These are phyloP conservation scores for Aureobasidium pullulans DNA, from an alignment of 2,329 filamentous ascomycete genomes.

Conservation along the genomic window DNA sequence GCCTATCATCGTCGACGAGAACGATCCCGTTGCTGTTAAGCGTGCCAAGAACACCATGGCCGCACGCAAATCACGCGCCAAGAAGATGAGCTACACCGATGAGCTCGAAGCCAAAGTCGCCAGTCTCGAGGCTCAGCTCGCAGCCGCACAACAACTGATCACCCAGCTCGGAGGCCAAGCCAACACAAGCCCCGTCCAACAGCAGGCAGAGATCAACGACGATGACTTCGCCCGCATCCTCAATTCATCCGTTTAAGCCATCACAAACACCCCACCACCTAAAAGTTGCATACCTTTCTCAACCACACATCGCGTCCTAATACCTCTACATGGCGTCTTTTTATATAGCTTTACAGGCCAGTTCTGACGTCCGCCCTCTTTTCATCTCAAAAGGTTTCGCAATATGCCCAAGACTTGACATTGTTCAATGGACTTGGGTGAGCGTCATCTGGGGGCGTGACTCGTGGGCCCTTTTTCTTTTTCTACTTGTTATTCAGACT, in stretches of 20 bases:
- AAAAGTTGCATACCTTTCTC: neutral
- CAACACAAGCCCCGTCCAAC: conserved; percentile 14
- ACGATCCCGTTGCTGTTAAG: conserved; percentile 76
- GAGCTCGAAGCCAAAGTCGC: conserved; percentile 65
- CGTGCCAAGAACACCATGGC: conserved; percentile 89
- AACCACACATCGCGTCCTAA: neutral
- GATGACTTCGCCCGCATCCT: neutral
- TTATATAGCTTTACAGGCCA: neutral
- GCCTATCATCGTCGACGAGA: conserved; percentile 67
- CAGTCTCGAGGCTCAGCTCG: conserved; percentile 36
- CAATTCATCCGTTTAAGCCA: neutral
- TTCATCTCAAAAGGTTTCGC: neutral
- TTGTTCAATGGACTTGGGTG: neutral
- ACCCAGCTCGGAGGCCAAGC: conserved; percentile 22
- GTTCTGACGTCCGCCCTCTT: neutral
- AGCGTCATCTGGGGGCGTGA: neutral
- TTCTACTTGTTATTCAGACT: too few species aligned
- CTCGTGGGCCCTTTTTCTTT: conserved; percentile 3
- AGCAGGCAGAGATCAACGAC: neutral
- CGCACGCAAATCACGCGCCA: conserved; percentile 83
- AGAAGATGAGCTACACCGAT: conserved; percentile 71
- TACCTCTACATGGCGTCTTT: neutral
- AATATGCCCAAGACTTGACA: neutral
- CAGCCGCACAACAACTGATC: conserved; percentile 6
- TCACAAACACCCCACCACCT: neutral